These are phyloP conservation scores for Rhodotorula mucilaginosa DNA, from an alignment of 1,284 basidiomycete genomes.

Conservation along the genomic window DNA sequence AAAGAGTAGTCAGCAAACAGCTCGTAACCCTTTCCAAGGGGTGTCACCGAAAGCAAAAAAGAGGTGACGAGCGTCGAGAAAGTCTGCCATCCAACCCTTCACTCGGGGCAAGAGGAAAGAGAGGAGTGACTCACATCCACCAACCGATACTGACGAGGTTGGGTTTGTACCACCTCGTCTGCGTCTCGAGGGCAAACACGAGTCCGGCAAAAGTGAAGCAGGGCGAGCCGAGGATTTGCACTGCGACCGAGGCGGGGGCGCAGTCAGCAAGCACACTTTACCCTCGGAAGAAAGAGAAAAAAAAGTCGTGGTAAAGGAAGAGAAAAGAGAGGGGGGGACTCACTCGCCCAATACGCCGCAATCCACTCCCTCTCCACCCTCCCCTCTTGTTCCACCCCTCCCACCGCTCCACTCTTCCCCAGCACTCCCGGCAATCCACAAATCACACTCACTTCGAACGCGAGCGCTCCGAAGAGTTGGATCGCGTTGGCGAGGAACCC, in stretches of 20 bases:
- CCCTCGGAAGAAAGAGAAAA: neutral
- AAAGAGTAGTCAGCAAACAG: neutral
- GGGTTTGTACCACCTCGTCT: conserved; percentile 23
- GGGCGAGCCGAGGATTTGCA: conserved; percentile 21
- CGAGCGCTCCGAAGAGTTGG: conserved; percentile 30
- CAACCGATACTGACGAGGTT: conserved; percentile 14
- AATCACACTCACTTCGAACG: conserved; percentile 28
- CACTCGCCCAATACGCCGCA: conserved; percentile 22
- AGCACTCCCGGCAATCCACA: conserved; percentile 35
- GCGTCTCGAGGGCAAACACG: conserved; percentile 27
- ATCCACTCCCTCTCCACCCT: conserved; percentile 20
- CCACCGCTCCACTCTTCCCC: neutral
- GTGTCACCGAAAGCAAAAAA: no score
- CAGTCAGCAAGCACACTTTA: neutral
- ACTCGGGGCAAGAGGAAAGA: no score
- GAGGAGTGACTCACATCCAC: conserved; percentile 21
- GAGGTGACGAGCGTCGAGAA: no score
- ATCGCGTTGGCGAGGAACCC: conserved; percentile 34
- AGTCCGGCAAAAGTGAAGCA: conserved; percentile 23
- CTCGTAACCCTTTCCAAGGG: no score
- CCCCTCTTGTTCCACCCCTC: conserved; percentile 11
- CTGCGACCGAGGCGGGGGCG: neutral
- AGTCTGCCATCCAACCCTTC: no score
- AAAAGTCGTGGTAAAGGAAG: neutral
- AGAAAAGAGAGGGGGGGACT: neutral